A percentile compares a stretch with the other conserved stretches of the same genome.
Conservation (phyloP, 2,329 filamentous ascomycete species). For the Alternaria arbusti region DNA sequence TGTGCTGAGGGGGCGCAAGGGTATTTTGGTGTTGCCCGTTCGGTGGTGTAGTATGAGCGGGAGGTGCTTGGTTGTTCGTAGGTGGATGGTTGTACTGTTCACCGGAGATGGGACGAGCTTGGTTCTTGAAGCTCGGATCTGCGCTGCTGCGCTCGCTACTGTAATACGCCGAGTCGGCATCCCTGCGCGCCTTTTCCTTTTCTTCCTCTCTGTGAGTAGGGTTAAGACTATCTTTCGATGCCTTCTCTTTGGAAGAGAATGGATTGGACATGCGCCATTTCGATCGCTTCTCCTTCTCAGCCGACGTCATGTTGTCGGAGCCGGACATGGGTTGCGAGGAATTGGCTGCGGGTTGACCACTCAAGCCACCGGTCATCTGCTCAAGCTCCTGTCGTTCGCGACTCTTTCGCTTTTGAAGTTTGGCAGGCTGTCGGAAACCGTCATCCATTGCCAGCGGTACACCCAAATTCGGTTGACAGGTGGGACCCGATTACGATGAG, state of each 20-base stretch:
- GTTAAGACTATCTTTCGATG: conserved; percentile 15
- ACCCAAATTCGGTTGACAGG: background rate
- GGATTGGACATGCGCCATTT: conserved; percentile 47
- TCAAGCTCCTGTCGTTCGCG: conserved; percentile 38
- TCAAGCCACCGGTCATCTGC: conserved; percentile 26
- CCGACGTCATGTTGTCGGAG: conserved; percentile 24
- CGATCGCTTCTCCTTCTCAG: conserved; percentile 45
- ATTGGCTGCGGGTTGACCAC: conserved; percentile 22
- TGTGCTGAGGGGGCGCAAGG: conserved; percentile 21
- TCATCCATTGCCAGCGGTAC: conserved; percentile 23
- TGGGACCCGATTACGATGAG: background rate
- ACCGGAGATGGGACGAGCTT: conserved; percentile 34
- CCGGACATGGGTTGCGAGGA: conserved; percentile 24
- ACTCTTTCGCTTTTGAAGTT: conserved; percentile 42
- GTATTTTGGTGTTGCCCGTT: conserved; percentile 12
- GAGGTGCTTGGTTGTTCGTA: conserved; percentile 22
- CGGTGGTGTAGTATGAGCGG: conserved; percentile 8
- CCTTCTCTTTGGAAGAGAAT: conserved; percentile 46
- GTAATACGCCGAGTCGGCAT: conserved; percentile 42
- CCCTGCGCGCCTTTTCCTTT: conserved; percentile 19
- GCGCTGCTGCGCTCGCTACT: conserved; percentile 43
- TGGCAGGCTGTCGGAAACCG: conserved; percentile 31
- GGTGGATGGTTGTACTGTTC: conserved; percentile 31
- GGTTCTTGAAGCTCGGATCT: conserved; percentile 41
- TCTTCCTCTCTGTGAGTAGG: conserved; percentile 16